These are phyloP conservation scores for Solanum chmielewskii DNA, from an alignment of 257 asterid genomes.

Conservation along the genomic window DNA sequence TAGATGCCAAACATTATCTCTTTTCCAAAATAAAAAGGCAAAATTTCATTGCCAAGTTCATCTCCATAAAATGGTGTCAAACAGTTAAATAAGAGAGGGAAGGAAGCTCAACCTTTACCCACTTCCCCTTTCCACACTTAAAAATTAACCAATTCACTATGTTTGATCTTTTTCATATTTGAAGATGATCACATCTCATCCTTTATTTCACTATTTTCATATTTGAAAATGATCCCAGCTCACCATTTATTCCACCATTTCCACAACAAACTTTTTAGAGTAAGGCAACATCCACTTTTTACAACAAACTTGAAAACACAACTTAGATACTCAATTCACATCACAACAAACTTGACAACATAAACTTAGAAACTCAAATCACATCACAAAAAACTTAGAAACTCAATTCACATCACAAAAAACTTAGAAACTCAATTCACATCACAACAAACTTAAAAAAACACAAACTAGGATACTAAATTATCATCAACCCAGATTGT, in stretches of 20 bases:
- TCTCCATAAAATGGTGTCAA: not conserved
- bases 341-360: not conserved
- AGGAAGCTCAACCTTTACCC: not conserved
- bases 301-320: not conserved
- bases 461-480: not conserved
- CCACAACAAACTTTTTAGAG: not conserved
- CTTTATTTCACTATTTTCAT: not conserved
- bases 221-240: not conserved
- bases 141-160: not conserved
- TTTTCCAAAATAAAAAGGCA: not conserved
- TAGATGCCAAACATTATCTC: not conserved
- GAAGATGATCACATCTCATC: not conserved
- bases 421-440: not conserved
- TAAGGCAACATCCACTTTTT: not conserved
- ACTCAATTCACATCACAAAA: not conserved
- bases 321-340: not conserved
- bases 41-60: not conserved
- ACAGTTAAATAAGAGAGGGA: not conserved
- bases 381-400: not conserved
- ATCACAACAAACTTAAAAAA: not conserved
- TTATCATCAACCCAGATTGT: not conserved
- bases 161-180: not conserved
- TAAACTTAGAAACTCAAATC: not conserved
- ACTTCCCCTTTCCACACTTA: not conserved
- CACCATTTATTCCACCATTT: not conserved